phyloP scores from a whole-genome alignment of 768 basidiomycete species.

The Rhodocollybia butyracea region DNA sequence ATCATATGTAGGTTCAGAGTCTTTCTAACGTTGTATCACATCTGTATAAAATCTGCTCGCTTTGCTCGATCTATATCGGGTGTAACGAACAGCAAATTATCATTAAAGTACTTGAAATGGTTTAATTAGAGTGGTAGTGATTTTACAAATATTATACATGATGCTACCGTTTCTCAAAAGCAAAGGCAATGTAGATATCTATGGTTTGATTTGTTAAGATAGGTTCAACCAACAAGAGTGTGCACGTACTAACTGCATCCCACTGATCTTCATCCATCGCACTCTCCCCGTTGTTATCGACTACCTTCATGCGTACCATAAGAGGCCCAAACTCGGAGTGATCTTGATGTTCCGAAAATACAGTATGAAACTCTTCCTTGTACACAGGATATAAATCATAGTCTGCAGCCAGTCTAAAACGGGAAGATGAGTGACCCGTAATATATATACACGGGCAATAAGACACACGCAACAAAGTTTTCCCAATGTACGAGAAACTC shows the following conservation, averaged over 20 bases:
- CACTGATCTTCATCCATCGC: constrained; percentile 94
- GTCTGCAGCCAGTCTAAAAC: constrained; percentile 74
- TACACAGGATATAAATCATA: constrained; percentile 74
- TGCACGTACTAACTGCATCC: constrained; percentile 93
- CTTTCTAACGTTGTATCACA: not conserved
- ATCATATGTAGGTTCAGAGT: no score
- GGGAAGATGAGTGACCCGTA: constrained; percentile 12
- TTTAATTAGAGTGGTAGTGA: constrained; percentile 5
- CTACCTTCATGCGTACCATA: constrained; percentile 87
- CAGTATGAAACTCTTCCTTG: constrained; percentile 86
- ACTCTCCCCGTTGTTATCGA: constrained; percentile 82
- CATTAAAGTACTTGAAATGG: constrained; percentile 2
- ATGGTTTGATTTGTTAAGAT: not conserved
- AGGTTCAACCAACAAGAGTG: not conserved
- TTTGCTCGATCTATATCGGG: no score
- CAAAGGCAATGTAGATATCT: constrained; percentile 96
- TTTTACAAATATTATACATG: constrained; percentile 8
- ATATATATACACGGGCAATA: not conserved
- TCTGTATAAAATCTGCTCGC: not conserved
- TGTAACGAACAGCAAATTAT: not conserved
- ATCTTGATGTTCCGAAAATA: constrained; percentile 79
- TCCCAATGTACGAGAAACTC: constrained; percentile 98
- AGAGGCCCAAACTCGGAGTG: constrained; percentile 80
- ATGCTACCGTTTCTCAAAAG: constrained; percentile 61
- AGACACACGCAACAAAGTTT: constrained; percentile 75